Evolutionary conservation across 495 filamentous ascomycete species (phyloP).

Genomic region (Lasiosphaeria ovina): DNA sequence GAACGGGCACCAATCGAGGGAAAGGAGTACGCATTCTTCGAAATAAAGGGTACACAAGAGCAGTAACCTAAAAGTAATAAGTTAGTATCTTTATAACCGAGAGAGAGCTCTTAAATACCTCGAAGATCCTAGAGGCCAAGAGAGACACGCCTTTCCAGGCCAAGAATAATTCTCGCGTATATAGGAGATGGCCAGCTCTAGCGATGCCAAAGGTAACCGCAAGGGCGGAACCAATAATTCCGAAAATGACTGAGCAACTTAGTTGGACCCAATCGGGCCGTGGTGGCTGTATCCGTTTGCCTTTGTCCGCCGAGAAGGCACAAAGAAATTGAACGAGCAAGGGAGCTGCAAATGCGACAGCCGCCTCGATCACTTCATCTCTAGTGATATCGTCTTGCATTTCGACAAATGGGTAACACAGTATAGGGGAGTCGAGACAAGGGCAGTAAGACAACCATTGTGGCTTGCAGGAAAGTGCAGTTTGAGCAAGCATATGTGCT

Average conservation of each 20-base stretch:
- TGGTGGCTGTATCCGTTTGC: background rate
- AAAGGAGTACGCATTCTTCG: background rate
- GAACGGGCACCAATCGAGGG: too few species aligned
- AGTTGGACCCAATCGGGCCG: background rate
- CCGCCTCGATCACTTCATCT: background rate
- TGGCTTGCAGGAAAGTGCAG: conserved; percentile 7
- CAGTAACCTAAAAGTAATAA: background rate
- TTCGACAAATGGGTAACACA: conserved; percentile 4
- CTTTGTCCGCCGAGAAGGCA: background rate
- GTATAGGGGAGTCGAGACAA: background rate
- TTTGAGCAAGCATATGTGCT: conserved; percentile 4
- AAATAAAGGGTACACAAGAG: background rate
- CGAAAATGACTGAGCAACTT: background rate
- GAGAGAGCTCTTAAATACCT: conserved; percentile 5
- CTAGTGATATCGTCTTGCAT: conserved; percentile 2
- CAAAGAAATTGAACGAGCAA: background rate
- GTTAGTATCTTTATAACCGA: background rate
- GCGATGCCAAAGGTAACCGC: background rate
- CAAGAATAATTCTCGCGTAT: background rate
- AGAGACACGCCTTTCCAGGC: conserved; percentile 1
- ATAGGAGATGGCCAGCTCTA: background rate
- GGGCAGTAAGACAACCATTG: conserved; percentile 5
- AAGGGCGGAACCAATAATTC: background rate
- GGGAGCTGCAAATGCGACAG: conserved; percentile 1
- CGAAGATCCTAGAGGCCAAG: background rate